phyloP scores from a whole-genome alignment of 148 eudicot genomes.

The Tetragonia tetragonoides region DNA sequence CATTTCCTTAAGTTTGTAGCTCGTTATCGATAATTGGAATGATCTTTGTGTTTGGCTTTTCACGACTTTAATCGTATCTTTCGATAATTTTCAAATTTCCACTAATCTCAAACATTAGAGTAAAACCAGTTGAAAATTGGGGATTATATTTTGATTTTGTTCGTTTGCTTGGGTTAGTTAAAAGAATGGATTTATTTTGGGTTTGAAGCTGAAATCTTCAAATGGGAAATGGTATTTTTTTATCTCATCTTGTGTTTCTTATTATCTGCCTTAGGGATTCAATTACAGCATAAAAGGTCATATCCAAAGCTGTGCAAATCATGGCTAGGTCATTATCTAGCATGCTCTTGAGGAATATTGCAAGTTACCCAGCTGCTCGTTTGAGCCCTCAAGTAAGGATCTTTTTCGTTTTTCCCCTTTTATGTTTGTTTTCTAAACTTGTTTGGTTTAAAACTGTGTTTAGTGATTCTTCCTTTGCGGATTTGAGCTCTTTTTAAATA shows the following conservation, averaged over 20 bases:
- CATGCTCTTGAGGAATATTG: slow-evolving; percentile 40
- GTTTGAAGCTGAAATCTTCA: neutral
- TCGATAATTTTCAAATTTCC: neutral
- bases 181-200: neutral
- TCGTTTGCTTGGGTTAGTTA: neutral
- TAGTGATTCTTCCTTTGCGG: neutral
- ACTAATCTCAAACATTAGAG: neutral
- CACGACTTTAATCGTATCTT: neutral
- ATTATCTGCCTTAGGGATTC: neutral
- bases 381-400: slow-evolving; percentile 37
- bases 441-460: neutral
- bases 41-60: neutral
- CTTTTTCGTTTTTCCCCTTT: neutral
- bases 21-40: neutral
- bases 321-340: slow-evolving; percentile 54
- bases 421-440: neutral
- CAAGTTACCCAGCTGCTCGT: slow-evolving; percentile 41
- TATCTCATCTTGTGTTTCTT: neutral
- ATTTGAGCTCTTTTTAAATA: neutral
- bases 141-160: neutral
- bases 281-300: neutral
- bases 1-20: neutral
- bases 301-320: neutral
- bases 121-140: neutral
- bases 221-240: neutral